Percentiles rank a stretch among this genome's conserved stretches.
Evolutionary conservation across 2,329 filamentous ascomycete genomes (phyloP).

Genomic region (Ophiostoma sp.): DNA sequence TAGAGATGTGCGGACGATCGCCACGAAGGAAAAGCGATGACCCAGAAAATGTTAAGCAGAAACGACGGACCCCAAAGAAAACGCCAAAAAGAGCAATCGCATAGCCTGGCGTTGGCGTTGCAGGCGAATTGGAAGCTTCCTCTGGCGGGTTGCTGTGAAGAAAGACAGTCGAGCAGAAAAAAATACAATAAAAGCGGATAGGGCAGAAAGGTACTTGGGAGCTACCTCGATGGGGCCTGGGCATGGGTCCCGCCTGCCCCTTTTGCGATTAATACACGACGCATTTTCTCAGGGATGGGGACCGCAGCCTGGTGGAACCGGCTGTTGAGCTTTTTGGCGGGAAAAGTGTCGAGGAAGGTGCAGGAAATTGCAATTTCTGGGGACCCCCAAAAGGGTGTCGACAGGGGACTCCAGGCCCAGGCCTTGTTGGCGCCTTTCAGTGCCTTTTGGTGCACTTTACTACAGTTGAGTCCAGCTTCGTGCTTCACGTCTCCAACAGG

Average conservation of each 20-base stretch:
- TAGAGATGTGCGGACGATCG: constrained; percentile 15
- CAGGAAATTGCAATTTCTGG: constrained; percentile 17
- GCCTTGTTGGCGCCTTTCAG: background rate
- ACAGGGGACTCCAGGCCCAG: constrained; percentile 1
- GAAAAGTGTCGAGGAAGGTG: background rate
- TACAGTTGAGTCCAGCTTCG: background rate
- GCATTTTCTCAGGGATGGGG: background rate
- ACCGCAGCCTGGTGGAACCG: constrained; percentile 10
- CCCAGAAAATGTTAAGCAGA: constrained; percentile 8
- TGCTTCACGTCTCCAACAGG: background rate
- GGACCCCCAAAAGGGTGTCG: background rate
- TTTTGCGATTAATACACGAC: background rate
- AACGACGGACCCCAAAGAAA: constrained; percentile 11
- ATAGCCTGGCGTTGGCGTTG: background rate
- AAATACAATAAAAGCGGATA: background rate
- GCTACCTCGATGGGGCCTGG: constrained; percentile 4
- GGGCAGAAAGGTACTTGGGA: background rate
- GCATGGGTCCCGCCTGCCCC: background rate
- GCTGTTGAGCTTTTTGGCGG: background rate
- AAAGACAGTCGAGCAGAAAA: background rate
- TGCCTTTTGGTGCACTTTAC: background rate
- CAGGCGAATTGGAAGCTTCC: constrained; percentile 19
- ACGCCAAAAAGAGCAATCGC: constrained; percentile 11
- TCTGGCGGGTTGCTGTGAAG: constrained; percentile 22
- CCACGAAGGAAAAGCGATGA: constrained; percentile 14